These are phyloP conservation scores for Arthroderma sp. DNA, from an alignment of 2,329 filamentous ascomycete species.

Conservation along the genomic window DNA sequence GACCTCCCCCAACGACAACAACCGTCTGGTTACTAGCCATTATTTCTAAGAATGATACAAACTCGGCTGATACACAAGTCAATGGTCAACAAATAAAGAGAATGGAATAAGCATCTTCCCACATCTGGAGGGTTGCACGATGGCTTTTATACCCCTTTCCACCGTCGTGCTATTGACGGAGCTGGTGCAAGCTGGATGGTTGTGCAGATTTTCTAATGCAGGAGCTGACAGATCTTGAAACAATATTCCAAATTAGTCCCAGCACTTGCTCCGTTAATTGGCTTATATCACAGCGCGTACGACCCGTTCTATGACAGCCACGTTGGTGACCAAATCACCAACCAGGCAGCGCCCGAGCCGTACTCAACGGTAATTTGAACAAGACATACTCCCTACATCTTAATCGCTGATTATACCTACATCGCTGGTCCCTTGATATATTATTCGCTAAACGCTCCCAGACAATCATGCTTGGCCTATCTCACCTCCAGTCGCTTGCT, in stretches of 20 bases:
- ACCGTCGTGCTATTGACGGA: background rate
- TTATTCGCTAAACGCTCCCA: too few relatives aligned
- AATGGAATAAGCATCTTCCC: background rate
- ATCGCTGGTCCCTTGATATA: too few relatives aligned
- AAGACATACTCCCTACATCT: too few relatives aligned
- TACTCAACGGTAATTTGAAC: too few relatives aligned
- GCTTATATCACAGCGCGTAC: too few relatives aligned
- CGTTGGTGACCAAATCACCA: too few relatives aligned
- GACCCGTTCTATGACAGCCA: too few relatives aligned
- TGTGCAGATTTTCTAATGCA: background rate
- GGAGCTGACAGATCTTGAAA: background rate
- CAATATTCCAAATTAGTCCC: background rate
- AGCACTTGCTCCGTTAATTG: too few relatives aligned
- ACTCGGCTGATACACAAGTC: background rate
- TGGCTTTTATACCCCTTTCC: background rate
- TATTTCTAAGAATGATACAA: background rate
- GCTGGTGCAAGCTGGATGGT: background rate
- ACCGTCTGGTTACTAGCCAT: background rate
- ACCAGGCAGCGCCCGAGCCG: too few relatives aligned
- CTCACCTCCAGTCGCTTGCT: too few relatives aligned
- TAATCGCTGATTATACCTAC: too few relatives aligned
- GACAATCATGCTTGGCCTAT: too few relatives aligned
- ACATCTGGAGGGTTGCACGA: background rate
- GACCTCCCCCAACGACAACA: background rate
- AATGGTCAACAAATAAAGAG: background rate